These are phyloP conservation scores for Colletotrichum sp. DNA, from an alignment of 2,329 filamentous ascomycete species.

Conservation along the genomic window DNA sequence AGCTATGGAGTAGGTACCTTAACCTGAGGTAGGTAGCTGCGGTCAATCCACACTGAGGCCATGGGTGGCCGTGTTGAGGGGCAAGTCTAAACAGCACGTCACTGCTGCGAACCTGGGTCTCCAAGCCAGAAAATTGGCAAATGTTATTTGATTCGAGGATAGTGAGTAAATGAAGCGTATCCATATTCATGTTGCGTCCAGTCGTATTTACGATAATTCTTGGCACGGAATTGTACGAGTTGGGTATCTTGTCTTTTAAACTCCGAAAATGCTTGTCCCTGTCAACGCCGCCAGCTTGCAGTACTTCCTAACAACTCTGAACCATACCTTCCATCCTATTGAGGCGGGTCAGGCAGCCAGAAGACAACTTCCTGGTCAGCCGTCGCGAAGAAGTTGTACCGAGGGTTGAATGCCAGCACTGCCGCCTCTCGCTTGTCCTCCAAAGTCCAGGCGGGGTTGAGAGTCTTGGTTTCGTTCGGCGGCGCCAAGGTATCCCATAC, in stretches of 20 bases:
- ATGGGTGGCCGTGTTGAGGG: neutral
- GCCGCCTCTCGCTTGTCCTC: constrained; percentile 73
- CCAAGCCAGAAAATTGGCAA: neutral
- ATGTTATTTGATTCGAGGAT: neutral
- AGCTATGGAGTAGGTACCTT: neutral
- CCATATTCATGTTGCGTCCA: neutral
- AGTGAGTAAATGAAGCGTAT: neutral
- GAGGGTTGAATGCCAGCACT: constrained; percentile 85
- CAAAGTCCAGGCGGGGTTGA: constrained; percentile 68
- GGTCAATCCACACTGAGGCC: neutral
- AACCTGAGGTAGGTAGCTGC: neutral
- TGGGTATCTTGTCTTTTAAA: constrained; percentile 17
- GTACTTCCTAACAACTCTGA: neutral
- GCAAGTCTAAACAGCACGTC: neutral
- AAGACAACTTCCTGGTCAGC: constrained; percentile 85
- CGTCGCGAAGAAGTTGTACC: constrained; percentile 89
- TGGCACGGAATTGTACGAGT: neutral
- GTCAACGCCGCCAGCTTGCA: neutral
- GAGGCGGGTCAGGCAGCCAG: constrained; percentile 74
- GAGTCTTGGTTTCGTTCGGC: constrained; percentile 58
- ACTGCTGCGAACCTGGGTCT: neutral
- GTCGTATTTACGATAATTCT: neutral
- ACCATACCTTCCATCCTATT: constrained; percentile 32
- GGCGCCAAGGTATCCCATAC: constrained; percentile 82
- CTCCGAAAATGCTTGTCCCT: constrained; percentile 1